These are phyloP conservation scores for Chlamydomonas sp. DNA, from an alignment of 139 green algal genomes.

Conservation along the genomic window DNA sequence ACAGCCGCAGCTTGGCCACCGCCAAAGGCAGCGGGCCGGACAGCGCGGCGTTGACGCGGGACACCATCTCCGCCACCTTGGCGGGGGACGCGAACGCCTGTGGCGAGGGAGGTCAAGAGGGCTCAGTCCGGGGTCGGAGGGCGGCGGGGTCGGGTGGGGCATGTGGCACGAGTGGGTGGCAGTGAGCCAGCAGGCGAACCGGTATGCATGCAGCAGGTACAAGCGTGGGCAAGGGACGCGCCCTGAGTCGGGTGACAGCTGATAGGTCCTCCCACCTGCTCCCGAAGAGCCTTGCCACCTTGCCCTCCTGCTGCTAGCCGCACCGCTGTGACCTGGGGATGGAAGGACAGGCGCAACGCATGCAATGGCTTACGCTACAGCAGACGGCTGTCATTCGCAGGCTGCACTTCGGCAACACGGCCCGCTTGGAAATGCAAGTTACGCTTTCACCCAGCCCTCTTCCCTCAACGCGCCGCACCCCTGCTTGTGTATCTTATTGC, in stretches of 20 bases:
- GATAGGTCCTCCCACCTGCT: conserved; percentile 65
- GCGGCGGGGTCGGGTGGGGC: background rate
- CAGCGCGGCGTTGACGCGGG: conserved; percentile 81
- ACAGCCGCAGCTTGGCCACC: conserved; percentile 82
- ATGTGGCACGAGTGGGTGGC: no score
- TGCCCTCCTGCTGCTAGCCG: conserved; percentile 51
- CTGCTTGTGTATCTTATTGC: no score
- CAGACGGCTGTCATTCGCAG: no score
- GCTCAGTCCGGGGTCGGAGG: background rate
- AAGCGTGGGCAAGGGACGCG: background rate
- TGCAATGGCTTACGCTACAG: no score
- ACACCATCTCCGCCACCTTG: conserved; percentile 85
- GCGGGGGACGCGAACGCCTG: conserved; percentile 92
- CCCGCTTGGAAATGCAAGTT: no score
- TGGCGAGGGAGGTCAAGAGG: background rate
- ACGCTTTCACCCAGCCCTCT: no score
- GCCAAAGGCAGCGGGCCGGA: conserved; percentile 65
- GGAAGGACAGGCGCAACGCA: conserved; percentile 70
- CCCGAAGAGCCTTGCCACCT: conserved; percentile 60
- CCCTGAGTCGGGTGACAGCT: background rate
- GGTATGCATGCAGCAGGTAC: background rate
- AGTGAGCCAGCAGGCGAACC: background rate
- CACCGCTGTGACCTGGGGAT: conserved; percentile 65
- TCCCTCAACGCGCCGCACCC: no score
- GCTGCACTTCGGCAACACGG: background rate